Percentiles rank a stretch among this genome's conserved stretches.
Evolutionary conservation across 2,329 filamentous ascomycete genomes (phyloP).

Genomic region (Pezicula rhizophila): DNA sequence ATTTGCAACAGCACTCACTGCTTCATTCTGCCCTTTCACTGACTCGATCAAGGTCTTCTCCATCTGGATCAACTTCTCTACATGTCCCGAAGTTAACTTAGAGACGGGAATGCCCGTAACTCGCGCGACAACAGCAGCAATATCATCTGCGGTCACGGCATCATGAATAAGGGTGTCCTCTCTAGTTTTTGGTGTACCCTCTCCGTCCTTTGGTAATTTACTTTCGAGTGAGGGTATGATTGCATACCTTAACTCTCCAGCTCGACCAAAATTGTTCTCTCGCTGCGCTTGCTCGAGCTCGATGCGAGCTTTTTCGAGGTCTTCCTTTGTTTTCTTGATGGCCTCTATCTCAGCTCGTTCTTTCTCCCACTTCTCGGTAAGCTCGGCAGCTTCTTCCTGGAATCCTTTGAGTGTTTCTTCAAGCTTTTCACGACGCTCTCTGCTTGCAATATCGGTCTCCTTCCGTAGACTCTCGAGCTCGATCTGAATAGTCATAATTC

Average conservation of each 20-base stretch:
- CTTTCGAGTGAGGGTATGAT: conserved; percentile 76
- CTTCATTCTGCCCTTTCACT: conserved; percentile 90
- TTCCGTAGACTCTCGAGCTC: conserved; percentile 92
- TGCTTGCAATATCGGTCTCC: conserved; percentile 84
- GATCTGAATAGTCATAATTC: conserved; percentile 96
- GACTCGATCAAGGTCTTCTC: conserved; percentile 80
- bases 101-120: conserved; percentile 89
- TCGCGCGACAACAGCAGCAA: conserved; percentile 83
- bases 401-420: conserved; percentile 70
- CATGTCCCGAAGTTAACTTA: conserved; percentile 87
- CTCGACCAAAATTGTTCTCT: conserved; percentile 80
- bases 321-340: conserved; percentile 80
- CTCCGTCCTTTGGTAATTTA: conserved; percentile 71
- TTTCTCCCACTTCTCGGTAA: conserved; percentile 84
- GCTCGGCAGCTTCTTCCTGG: conserved; percentile 66
- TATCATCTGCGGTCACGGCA: conserved; percentile 91
- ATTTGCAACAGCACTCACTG: conserved; percentile 82
- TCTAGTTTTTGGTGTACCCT: conserved; percentile 19
- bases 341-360: conserved; percentile 80
- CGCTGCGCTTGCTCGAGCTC: conserved; percentile 85
- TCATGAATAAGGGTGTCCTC: conserved; percentile 71
- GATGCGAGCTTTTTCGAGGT: conserved; percentile 78
- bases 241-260: conserved; percentile 86
- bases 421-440: conserved; percentile 80
- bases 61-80: conserved; percentile 94